These are phyloP conservation scores for Prasinococcaceae sp. DNA, from an alignment of 139 green algal genomes.

Conservation along the genomic window DNA sequence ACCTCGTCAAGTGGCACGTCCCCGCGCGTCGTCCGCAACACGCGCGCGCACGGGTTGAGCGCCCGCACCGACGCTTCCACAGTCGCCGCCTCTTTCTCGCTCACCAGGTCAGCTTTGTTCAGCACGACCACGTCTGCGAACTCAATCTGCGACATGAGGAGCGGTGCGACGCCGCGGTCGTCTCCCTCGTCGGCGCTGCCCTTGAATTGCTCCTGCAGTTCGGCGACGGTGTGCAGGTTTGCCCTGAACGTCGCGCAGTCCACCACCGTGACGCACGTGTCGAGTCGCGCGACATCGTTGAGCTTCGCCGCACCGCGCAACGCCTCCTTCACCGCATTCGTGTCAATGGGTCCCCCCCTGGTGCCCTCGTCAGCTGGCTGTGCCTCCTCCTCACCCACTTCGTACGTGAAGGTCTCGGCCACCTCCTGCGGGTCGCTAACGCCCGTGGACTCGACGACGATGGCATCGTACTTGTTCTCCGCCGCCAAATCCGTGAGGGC, in stretches of 20 bases:
- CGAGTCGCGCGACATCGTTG: slow-evolving; percentile 13
- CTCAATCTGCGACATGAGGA: slow-evolving; percentile 31
- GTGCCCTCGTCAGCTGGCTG: too few species aligned
- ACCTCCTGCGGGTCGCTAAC: slow-evolving; percentile 57
- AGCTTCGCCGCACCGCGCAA: background rate
- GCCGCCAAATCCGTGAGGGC: slow-evolving; percentile 37
- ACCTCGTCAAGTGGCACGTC: slow-evolving; percentile 5
- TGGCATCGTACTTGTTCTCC: slow-evolving; percentile 46
- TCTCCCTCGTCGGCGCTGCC: background rate
- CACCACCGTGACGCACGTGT: slow-evolving; percentile 18
- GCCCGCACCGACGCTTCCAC: slow-evolving; percentile 1
- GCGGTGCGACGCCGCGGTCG: background rate
- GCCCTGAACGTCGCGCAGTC: too few species aligned
- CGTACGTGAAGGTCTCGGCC: slow-evolving; percentile 34
- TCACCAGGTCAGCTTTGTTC: slow-evolving; percentile 51
- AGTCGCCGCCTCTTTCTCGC: background rate
- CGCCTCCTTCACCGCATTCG: too few species aligned
- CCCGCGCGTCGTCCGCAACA: background rate
- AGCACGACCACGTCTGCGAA: slow-evolving; percentile 67
- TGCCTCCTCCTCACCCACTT: slow-evolving; percentile 1
- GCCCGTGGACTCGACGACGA: slow-evolving; percentile 68
- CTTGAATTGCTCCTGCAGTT: background rate
- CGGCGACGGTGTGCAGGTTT: background rate
- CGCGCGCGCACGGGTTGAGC: slow-evolving; percentile 10
- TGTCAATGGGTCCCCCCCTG: background rate